Conservation (phyloP, 2,329 filamentous ascomycete species). For the Fusarium sp. region DNA sequence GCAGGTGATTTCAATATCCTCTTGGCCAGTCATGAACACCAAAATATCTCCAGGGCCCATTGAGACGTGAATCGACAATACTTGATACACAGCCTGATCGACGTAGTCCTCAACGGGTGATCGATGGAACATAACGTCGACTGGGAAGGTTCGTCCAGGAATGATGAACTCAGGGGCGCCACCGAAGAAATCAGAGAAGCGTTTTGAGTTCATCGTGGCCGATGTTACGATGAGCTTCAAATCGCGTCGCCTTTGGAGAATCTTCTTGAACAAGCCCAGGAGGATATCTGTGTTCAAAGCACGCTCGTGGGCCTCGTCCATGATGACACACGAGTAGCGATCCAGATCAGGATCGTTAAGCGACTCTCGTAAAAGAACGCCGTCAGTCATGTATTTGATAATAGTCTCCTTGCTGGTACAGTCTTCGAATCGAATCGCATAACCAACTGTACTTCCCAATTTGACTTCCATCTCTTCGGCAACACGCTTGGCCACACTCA, state of each 20-base stretch:
- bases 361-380: conserved; percentile 92
- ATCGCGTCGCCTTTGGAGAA: conserved; percentile 87
- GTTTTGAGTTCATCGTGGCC: conserved; percentile 97
- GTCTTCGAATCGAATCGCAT: conserved; percentile 98
- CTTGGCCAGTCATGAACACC: conserved; percentile 99
- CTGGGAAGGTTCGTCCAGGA: conserved; percentile 94
- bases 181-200: conserved; percentile 95
- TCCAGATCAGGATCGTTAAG: conserved; percentile 93
- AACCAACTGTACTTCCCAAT: conserved; percentile 88
- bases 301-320: conserved; percentile 98
- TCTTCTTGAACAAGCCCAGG: conserved; percentile 98
- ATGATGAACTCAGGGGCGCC: conserved; percentile 97
- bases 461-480: conserved; percentile 98
- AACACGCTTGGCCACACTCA: conserved; percentile 98
- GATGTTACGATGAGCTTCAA: conserved; percentile 98
- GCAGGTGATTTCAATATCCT: conserved; percentile 97
- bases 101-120: conserved; percentile 98
- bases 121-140: conserved; percentile 94
- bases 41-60: conserved; percentile 94
- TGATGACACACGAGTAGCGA: conserved; percentile 97
- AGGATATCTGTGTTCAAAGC: conserved; percentile 96
- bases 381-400: conserved; percentile 99
- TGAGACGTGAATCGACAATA: conserved; percentile 94
- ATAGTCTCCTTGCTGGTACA: conserved; percentile 94
- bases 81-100: conserved; percentile 95